Evolutionary conservation across 2,329 filamentous ascomycete genomes (phyloP).

Genomic region (Rutstroemia sp.): DNA sequence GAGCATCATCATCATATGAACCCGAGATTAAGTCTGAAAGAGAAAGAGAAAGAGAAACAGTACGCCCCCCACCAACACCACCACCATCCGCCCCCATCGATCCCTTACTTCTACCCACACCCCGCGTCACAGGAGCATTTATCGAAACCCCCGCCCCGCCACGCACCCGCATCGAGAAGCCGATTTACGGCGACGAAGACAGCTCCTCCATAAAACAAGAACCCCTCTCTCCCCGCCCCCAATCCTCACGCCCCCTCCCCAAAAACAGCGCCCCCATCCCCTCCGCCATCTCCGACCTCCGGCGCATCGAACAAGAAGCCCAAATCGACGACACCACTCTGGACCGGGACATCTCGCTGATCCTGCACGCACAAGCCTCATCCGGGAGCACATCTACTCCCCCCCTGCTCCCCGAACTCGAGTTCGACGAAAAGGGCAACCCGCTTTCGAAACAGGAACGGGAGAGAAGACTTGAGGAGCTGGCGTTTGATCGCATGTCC

Average conservation of each 20-base stretch:
- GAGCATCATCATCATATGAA: constrained; percentile 22
- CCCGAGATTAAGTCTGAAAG: constrained; percentile 9
- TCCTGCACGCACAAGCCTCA: neutral
- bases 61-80: constrained; percentile 15
- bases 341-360: constrained; percentile 5
- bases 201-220: neutral
- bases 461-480: constrained; percentile 32
- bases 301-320: constrained; percentile 21
- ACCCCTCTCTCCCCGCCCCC: neutral
- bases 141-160: constrained; percentile 30
- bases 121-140: constrained; percentile 26
- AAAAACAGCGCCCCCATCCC: constrained; percentile 20
- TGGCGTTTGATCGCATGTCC: constrained; percentile 42
- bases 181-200: neutral
- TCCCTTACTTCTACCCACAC: constrained; percentile 22
- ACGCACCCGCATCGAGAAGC: constrained; percentile 1
- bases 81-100: constrained; percentile 13
- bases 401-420: constrained; percentile 8
- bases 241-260: constrained; percentile 7
- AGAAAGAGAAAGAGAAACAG: constrained; percentile 13
- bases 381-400: neutral
- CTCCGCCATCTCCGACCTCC: constrained; percentile 24
- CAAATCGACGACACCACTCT: constrained; percentile 28
- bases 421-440: constrained; percentile 18
- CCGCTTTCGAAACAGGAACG: constrained; percentile 25